A percentile compares a stretch with the other conserved stretches of the same genome.
phyloP scores from a whole-genome alignment of 1,139 yeast species.

The Pneumocystis oryctolagi region DNA sequence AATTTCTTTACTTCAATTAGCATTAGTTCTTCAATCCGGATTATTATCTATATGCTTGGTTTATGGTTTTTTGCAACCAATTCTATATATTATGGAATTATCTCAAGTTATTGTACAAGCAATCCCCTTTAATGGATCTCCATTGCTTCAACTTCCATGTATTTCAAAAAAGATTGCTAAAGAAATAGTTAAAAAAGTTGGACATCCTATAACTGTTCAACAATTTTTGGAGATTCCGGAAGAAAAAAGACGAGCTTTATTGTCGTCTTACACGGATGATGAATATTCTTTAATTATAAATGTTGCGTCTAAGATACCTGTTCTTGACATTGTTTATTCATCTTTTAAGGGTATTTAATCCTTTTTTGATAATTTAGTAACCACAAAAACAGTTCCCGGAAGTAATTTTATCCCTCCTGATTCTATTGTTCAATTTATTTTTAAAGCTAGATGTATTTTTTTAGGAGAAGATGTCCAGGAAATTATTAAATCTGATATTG shows the following conservation, averaged over 20 bases:
- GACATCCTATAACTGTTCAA: constrained; percentile 42
- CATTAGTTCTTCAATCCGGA: constrained; percentile 57
- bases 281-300: constrained; percentile 37
- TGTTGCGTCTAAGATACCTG: constrained; percentile 55
- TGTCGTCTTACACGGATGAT: constrained; percentile 36
- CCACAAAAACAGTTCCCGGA: constrained; percentile 48
- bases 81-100: constrained; percentile 48
- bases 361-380: neutral
- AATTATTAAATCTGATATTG: neutral
- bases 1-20: constrained; percentile 35
- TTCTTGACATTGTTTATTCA: constrained; percentile 52
- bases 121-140: constrained; percentile 40
- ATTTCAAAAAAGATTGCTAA: constrained; percentile 28
- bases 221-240: constrained; percentile 46
- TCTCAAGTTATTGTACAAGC: constrained; percentile 70
- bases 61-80: constrained; percentile 58
- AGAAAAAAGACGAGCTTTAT: constrained; percentile 39
- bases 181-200: constrained; percentile 23
- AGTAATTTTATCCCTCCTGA: constrained; percentile 62
- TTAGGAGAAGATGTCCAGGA: neutral
- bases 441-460: constrained; percentile 47
- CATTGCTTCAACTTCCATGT: constrained; percentile 67
- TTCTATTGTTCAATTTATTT: constrained; percentile 56
- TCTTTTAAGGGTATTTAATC: constrained; percentile 35
- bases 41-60: constrained; percentile 67